phyloP scores from a whole-genome alignment of 2,329 filamentous ascomycete species.

The Penicillium olsonii region DNA sequence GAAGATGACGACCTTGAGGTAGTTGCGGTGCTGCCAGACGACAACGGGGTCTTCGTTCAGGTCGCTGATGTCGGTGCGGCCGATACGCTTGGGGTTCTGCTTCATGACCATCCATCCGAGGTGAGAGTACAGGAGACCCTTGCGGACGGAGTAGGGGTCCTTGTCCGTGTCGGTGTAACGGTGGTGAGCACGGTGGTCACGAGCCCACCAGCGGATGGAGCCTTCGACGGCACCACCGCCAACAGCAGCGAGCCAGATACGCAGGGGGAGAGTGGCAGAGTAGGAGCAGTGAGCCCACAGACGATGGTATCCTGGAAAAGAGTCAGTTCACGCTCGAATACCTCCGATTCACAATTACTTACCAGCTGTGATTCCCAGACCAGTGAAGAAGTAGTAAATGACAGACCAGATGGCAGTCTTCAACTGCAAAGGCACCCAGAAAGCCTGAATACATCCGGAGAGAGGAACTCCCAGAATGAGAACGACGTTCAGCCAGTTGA shows the following conservation, averaged over 20 bases:
- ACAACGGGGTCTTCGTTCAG: constrained; percentile 84
- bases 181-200: constrained; percentile 84
- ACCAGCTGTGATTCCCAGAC: constrained; percentile 78
- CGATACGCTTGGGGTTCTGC: constrained; percentile 87
- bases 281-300: constrained; percentile 86
- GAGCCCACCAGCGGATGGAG: constrained; percentile 86
- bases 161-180: constrained; percentile 91
- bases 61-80: constrained; percentile 84
- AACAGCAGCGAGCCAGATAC: constrained; percentile 78
- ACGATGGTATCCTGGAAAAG: constrained; percentile 67
- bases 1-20: constrained; percentile 74
- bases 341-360: constrained; percentile 33
- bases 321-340: constrained; percentile 2
- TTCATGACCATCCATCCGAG: constrained; percentile 92
- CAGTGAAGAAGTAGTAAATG: constrained; percentile 79
- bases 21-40: constrained; percentile 85
- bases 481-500: constrained; percentile 88
- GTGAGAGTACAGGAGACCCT: constrained; percentile 81
- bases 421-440: constrained; percentile 73
- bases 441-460: constrained; percentile 69
- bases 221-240: constrained; percentile 83
- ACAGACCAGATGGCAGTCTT: constrained; percentile 75
- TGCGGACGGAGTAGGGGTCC: constrained; percentile 87
- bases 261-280: constrained; percentile 72
- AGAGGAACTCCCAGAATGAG: constrained; percentile 79